A percentile compares a stretch with the other conserved stretches of the same genome.
These are phyloP conservation scores for Colletotrichum cuscutae DNA, from an alignment of 2,329 filamentous ascomycete species.

Conservation along the genomic window DNA sequence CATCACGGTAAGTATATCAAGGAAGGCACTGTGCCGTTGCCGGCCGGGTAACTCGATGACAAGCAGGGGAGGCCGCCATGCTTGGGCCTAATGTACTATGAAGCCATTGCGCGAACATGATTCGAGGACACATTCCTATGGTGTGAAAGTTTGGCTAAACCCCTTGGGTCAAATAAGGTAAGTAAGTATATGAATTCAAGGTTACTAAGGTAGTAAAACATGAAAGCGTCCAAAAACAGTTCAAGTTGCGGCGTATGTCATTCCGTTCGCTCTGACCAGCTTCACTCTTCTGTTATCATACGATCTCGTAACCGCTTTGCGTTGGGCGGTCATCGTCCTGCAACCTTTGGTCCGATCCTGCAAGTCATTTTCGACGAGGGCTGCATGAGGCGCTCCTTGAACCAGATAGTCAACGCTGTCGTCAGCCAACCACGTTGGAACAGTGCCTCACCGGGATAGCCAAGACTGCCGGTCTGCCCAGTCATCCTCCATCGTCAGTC, in stretches of 20 bases:
- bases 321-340: neutral
- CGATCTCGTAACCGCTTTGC: neutral
- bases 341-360: neutral
- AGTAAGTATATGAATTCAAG: neutral
- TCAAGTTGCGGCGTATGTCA: conserved; percentile 13
- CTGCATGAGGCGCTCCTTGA: conserved; percentile 13
- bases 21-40: neutral
- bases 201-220: neutral
- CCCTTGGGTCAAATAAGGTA: neutral
- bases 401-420: conserved; percentile 3
- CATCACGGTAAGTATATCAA: neutral
- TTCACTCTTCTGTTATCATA: neutral
- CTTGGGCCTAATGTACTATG: neutral
- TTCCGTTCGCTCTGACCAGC: neutral
- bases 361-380: neutral
- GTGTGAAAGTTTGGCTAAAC: neutral
- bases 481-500: neutral
- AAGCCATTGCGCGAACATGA: neutral
- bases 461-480: neutral
- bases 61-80: neutral
- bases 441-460: conserved; percentile 11
- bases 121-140: neutral
- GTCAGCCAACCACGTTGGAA: conserved; percentile 15
- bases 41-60: neutral
- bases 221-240: neutral